Evolutionary conservation across 139 green algal genomes (phyloP).

Genomic region (Bryopsis sp.): DNA sequence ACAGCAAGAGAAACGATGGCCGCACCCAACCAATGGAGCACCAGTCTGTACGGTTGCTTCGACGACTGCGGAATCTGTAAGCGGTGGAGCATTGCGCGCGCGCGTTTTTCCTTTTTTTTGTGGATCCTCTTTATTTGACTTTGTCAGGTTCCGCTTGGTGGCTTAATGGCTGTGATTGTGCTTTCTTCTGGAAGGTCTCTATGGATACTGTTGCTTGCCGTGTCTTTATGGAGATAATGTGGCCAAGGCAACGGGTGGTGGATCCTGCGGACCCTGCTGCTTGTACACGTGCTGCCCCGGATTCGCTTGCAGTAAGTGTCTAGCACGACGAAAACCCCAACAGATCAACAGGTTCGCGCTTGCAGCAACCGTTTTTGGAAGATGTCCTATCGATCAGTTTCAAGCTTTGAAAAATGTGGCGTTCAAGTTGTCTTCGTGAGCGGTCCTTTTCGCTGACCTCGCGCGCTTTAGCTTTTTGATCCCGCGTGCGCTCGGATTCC

Average conservation of each 20-base stretch:
- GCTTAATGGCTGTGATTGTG: too few species aligned
- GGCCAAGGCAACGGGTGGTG: background rate
- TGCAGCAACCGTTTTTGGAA: background rate
- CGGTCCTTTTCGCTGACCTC: background rate
- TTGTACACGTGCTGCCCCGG: background rate
- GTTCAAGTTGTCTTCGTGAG: background rate
- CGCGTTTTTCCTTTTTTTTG: too few species aligned
- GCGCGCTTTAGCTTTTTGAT: background rate
- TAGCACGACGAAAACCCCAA: too few species aligned
- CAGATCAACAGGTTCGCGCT: background rate
- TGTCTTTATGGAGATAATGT: constrained; percentile 4
- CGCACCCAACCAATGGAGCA: background rate
- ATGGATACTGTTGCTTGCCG: too few species aligned
- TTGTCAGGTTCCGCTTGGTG: too few species aligned
- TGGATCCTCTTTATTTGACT: too few species aligned
- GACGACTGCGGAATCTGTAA: constrained; percentile 1
- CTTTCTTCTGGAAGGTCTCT: too few species aligned
- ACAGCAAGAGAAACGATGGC: constrained; percentile 1
- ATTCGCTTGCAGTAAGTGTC: background rate
- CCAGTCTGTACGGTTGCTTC: background rate
- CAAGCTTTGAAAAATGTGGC: background rate
- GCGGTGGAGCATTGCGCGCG: too few species aligned
- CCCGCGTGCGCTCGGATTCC: background rate
- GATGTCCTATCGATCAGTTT: background rate
- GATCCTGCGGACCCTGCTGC: background rate